A percentile compares a stretch with the other conserved stretches of the same genome.
These are phyloP conservation scores for Picochlorum sp. DNA, from an alignment of 139 green algal genomes.

Conservation along the genomic window DNA sequence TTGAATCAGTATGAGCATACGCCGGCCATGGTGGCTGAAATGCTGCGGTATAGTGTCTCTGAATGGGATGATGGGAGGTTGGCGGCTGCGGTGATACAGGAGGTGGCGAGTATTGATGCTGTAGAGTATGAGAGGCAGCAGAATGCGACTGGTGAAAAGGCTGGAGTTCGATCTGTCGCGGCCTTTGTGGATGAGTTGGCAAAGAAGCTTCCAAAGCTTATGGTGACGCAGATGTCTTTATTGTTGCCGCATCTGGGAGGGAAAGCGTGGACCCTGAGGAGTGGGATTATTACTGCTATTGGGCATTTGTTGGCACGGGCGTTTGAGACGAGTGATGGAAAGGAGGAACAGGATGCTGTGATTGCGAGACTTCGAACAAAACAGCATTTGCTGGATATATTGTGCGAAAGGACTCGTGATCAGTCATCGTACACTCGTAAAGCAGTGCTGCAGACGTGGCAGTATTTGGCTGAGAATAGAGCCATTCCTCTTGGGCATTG, in stretches of 20 bases:
- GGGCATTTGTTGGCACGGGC: slow-evolving; percentile 39
- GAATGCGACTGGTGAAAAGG: slow-evolving; percentile 32
- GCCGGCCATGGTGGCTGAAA: slow-evolving; percentile 43
- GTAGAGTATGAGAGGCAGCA: slow-evolving; percentile 51
- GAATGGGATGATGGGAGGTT: slow-evolving; percentile 44
- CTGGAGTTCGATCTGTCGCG: slow-evolving; percentile 43
- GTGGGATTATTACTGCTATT: slow-evolving; percentile 53
- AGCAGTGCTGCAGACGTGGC: slow-evolving; percentile 62
- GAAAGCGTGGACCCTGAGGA: slow-evolving; percentile 60
- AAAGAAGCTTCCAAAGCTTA: slow-evolving; percentile 22
- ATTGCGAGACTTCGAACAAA: slow-evolving; percentile 54
- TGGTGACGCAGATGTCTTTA: slow-evolving; percentile 37
- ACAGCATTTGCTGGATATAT: slow-evolving; percentile 62
- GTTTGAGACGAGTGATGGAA: slow-evolving; percentile 18
- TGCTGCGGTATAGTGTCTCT: slow-evolving; percentile 35
- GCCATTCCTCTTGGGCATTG: slow-evolving; percentile 51
- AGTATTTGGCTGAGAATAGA: slow-evolving; percentile 50
- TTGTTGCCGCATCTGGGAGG: slow-evolving; percentile 62
- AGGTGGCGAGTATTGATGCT: slow-evolving; percentile 56
- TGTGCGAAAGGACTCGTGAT: slow-evolving; percentile 59
- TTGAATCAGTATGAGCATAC: slow-evolving; percentile 68
- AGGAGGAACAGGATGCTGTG: slow-evolving; percentile 12
- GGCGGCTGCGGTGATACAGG: slow-evolving; percentile 50
- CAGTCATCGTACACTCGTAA: slow-evolving; percentile 51
- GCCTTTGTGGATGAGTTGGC: slow-evolving; percentile 55